Evolutionary conservation across 306 rosid genomes (phyloP), one percentile per base, ranked within the genome.

Genomic region (Cicer judaicum): DNA sequence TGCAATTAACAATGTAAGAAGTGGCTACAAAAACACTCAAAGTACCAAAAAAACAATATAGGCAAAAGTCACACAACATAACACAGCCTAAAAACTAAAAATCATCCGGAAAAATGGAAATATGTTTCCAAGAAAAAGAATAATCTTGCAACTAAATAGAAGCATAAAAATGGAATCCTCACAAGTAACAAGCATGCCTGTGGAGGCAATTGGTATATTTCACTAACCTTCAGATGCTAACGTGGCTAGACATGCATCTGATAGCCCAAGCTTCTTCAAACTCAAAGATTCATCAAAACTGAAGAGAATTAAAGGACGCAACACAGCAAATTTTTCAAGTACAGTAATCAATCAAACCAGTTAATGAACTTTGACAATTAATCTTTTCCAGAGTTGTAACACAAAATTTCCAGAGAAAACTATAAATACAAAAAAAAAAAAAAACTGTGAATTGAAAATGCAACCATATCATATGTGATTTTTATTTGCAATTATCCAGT

Each of bases 211-310:
- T 42, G 81, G 8, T 1, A 57, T 72, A 16, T 8, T 78, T 66
- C 71, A 64, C 85, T 84, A 77, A 93, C 98, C 93, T 89, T 86
- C 86, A 49, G 87, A 89, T 81, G 96, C 96, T 74, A 91, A 80
- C 44, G 89, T 85, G 19, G 96, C 97, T 21, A 93, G 89, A 64
- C 92, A 85, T 44, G 89, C 96, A 82, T 89, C 93, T 5, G 97
- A 93, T 64, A 91, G 81, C 74, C 98, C 97, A 47, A 90, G 88
- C 75, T 73, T 84, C 70, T 88, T 81, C 76, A 93, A 86, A 63
- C 98, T 91, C 77, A 87, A 54, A 7, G 91, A 85, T 55, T 93
- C 93, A 72, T 91, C 97, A 46, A 88, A 83, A 74, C 96, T 91
- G 72, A 48, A 47, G 19, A 65, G 49, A 65, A 73, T 75, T 79